Base-by-base conservation (phyloP, 1,139 yeast species). In the Saccharomyces uvarum region DNA sequence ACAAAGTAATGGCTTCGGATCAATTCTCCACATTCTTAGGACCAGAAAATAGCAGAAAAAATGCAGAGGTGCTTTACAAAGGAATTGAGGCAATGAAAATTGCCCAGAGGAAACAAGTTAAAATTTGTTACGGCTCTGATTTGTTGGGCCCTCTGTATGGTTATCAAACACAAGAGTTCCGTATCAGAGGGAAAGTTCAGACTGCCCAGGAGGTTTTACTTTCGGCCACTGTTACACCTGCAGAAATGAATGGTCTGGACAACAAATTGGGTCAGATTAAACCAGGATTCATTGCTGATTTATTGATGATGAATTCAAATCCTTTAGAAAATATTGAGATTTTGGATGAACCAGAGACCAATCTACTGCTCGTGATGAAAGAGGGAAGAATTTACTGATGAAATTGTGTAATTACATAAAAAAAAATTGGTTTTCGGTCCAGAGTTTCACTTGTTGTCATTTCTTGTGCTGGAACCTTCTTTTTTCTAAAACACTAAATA, bases 91-190 rank as follows among this genome's bases (percentile, higher is more conserved):
- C 56, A 13, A 7, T 55, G 13, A 44, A 51, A 33, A 55, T 55
- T 42, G 57, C 57, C 26, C 49, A 51, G 26, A 51, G 24, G 1
- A 51, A 51, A 19, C 33, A 48, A 14, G 57, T 55, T 2, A 55
- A 55, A 32, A 55, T 55, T 41, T 55, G 57, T 48, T 55, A 47
- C 26, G 57, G 57, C 7, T 55, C 57, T 3, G 57, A 55, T 42
- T 32, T 55, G 28, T 46, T 55, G 13, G 57, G 57, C 6, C 48
- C 57, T 21, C 28, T 55, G 29, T 48, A 47, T 48, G 57, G 57
- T 5, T 55, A 55, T 16, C 57, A 55, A 51, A 55, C 57, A n/a
- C 57, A 55, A 31, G 57, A 55, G 27, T 55, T 55, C 19, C 49
- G 53, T 29, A 53, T 55, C n/a, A 55, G 57, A 44, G 51, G 53